Evolutionary conservation across 139 green algal species (phyloP), one percentile per base, ranked within the genome.

Genomic region (Chlamydomonas incerta): DNA sequence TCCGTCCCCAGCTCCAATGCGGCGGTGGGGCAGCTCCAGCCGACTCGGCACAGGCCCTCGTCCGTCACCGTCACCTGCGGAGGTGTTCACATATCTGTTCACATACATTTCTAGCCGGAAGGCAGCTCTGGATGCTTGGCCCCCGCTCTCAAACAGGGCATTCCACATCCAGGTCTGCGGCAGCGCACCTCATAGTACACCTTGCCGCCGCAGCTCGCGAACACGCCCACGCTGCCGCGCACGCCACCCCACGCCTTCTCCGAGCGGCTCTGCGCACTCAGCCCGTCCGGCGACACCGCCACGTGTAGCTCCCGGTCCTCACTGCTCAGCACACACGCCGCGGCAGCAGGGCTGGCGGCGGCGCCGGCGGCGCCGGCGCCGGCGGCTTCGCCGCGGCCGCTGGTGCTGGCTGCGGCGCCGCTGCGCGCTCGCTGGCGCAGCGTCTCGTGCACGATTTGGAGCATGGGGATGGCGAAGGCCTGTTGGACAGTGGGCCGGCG

Each of bases 401-500:
- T 75, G 67, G 46, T 76, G 63, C 47, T 57, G 65, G 66, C 79
- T 47, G 65, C 47, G 10, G 65, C 65, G 46, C 65, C 79, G 66
- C 47, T 57, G 66, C 35, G 31, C 29, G 57, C 29, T 17, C 79
- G 79, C 11, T 75, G 66, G 18, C 79, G 65, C n/a, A 95, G 74
- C 6, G 81, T 86, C 81, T 97, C 93, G 82, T 96, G 91, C 28
- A 95, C 91, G 29, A 95, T 87, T 83, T 98, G 96, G 47, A 98
- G 79, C 10, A 98, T 85, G 0, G 96, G 96, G 65, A 98, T 90
- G 47, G 79, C 79, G 65, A 85, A 85, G 46, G 79, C 79, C 79
- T 85, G 79, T 29, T n/a, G n/a, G 28, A 17, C 14, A 70, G 63
- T 17, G n/a, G 63, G 63, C 5, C 15, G 9, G 66, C 18, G 31